Evolutionary conservation across 2,329 filamentous ascomycete species (phyloP), one percentile per base, ranked within the genome.

Genomic region (Colletotrichum sojae): DNA sequence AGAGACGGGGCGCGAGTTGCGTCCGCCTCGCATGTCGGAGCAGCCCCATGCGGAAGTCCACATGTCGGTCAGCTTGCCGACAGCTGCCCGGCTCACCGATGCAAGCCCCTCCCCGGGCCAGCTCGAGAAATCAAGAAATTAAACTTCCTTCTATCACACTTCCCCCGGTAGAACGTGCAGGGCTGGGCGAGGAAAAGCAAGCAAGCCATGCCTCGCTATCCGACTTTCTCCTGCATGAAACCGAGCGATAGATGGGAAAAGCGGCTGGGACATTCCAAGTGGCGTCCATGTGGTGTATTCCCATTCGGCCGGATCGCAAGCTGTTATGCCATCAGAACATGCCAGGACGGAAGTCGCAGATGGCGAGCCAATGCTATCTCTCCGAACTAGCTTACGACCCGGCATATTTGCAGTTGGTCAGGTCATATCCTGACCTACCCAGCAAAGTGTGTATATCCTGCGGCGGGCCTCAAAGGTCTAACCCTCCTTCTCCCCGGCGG

Each of bases 281-380:
- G 63, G 57, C 54, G 40, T 67, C 53, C 69, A 71, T 71, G 61
- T 71, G 69, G 46, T 66, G 56, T 66, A 45, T 40, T 63, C 61
- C 61, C 39, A 71, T 71, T 71, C 69, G 69, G 69, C 62, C 57
- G 67, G 67, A 59, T 62, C 62, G 36, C 31, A 31, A 57, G 49
- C n/a, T 56, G 18, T 36, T 16, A 61, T 20, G 52, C 58, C 40
- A 27, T 57, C 55, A 43, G 39, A 25, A 43, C 62, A 66, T 68
- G 61, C 27, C 55, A 43, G 43, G 36, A 31, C 39, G 45, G 31
- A 51, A n/a, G 49, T 66, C 62, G 60, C 55, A 60, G 49, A 66
- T 43, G 46, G 39, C 36, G 43, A 65, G 43, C 49, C 49, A 51
- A 55, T 66, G 49, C 55, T 36, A 36, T 36, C 54, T 65, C 48